Base-by-base conservation (phyloP, 1,284 basidiomycete species). In the Thecaphora thlaspeos region DNA sequence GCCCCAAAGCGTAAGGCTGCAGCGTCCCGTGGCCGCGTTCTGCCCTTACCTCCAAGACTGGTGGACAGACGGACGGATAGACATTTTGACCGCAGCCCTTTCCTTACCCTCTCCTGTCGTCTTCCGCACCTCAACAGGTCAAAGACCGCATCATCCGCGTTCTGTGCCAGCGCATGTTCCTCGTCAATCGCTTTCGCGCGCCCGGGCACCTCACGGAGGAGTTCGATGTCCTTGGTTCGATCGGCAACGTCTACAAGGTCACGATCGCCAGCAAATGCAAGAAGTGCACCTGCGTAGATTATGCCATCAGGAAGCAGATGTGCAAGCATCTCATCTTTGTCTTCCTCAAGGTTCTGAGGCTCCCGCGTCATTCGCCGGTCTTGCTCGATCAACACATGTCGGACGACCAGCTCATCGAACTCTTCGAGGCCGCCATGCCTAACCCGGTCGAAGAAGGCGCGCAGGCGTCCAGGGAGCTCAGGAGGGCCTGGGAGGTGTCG, bases 321-420 rank as follows among this genome's bases (percentile, higher is more conserved):
- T 64, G 61, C 48, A 64, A 64, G 51, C 61, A 64, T 28, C 41
- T 60, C 15, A 40, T 64, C 1, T 64, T 64, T 21, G 54, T 64
- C 38, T 64, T 54, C 41, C 46, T 54, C 45, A 64, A 64, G 51
- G 61, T 64, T 10, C 30, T 64, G 19, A 50, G 61, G 2, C 53
- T 64, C 9, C 37, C 48, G 3, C 41, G 61, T 2, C 36, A 48
- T n/a, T n/a, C 56, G 17, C 57, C 61, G 0, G 57, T 54, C 36
- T 60, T 54, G 21, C 30, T 42, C 1, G n/a, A 24, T 15, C 18
- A 50, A 23, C 41, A 41, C 18, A 47, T 64, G 1, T 26, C 50
- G 10, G 19, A 40, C 14, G 48, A 45, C 0, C 43, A 64, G 28
- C 37, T 64, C 15, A 26, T 37, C 10, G 28, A 54, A 9, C 34